phyloP scores from a whole-genome alignment of 202 grass and related monocot species.

The Elaeis oleifera region DNA sequence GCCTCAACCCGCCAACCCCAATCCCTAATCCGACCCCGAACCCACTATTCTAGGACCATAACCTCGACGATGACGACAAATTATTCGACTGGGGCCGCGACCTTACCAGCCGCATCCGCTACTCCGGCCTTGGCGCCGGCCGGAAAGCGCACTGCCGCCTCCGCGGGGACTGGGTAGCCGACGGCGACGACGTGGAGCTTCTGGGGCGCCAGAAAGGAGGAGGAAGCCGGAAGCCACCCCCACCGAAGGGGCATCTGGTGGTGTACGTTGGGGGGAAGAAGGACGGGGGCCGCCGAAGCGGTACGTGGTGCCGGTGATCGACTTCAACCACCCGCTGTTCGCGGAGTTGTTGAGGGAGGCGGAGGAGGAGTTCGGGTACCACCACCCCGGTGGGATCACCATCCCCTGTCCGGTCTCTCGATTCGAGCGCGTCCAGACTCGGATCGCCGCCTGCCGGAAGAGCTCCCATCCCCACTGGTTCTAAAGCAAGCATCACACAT shows the following conservation, averaged over 20 bases:
- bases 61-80: constrained; percentile 9
- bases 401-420: constrained; percentile 66
- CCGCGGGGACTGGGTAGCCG: not conserved
- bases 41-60: not conserved
- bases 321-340: constrained; percentile 93
- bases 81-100: constrained; percentile 53
- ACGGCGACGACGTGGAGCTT: constrained; percentile 4
- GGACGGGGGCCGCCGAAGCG: constrained; percentile 29
- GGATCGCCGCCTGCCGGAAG: constrained; percentile 36
- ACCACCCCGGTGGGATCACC: constrained; percentile 87
- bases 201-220: not conserved
- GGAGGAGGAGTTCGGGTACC: constrained; percentile 83
- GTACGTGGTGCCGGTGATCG: constrained; percentile 79
- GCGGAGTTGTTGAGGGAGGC: constrained; percentile 75
- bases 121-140: not conserved
- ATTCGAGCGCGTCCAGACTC: constrained; percentile 56
- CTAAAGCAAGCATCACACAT: too few species aligned
- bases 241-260: constrained; percentile 79
- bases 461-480: too few species aligned
- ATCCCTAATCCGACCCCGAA: not conserved
- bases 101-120: constrained; percentile 32
- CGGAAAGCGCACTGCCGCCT: constrained; percentile 15
- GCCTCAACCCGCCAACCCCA: constrained; percentile 21
- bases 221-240: not conserved
- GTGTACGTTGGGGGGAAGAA: constrained; percentile 58